phyloP scores from a whole-genome alignment of 2,329 filamentous ascomycete genomes.

The Fusarium phyllophilum region DNA sequence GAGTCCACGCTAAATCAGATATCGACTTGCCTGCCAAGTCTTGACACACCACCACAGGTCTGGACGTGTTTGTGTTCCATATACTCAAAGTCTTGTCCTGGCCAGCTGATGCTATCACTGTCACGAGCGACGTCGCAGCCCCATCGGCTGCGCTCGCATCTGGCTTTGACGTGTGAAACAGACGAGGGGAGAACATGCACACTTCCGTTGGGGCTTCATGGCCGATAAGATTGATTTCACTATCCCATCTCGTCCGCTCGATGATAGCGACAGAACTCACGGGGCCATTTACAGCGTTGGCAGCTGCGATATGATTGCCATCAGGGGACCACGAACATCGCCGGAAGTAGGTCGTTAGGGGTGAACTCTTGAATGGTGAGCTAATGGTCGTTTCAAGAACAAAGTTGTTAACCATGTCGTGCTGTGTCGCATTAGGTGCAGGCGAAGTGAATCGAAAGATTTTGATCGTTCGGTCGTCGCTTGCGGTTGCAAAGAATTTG shows the following conservation, averaged over 20 bases:
- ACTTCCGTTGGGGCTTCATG: slow-evolving; percentile 98
- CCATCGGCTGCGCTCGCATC: slow-evolving; percentile 60
- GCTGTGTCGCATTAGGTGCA: slow-evolving; percentile 87
- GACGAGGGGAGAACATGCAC: slow-evolving; percentile 92
- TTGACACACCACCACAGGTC: slow-evolving; percentile 89
- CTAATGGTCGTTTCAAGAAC: slow-evolving; percentile 92
- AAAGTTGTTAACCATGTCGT: slow-evolving; percentile 98
- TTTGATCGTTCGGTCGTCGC: slow-evolving; percentile 95
- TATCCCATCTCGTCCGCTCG: slow-evolving; percentile 90
- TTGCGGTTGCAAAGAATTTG: slow-evolving; percentile 98
- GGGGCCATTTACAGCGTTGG: slow-evolving; percentile 96
- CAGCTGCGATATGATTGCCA: slow-evolving; percentile 94
- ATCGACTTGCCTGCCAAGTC: slow-evolving; percentile 92
- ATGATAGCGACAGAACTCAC: slow-evolving; percentile 98
- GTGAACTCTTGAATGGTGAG: slow-evolving; percentile 87
- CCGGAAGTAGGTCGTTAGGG: slow-evolving; percentile 95
- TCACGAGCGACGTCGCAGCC: slow-evolving; percentile 69
- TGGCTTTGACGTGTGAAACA: slow-evolving; percentile 82
- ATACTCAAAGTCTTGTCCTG: slow-evolving; percentile 96
- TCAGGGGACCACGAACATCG: slow-evolving; percentile 98
- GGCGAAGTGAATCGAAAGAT: slow-evolving; percentile 96
- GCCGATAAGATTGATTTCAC: slow-evolving; percentile 95
- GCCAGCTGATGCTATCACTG: slow-evolving; percentile 94
- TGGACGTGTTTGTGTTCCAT: slow-evolving; percentile 96
- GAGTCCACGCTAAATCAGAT: slow-evolving; percentile 92